Conservation (phyloP, 2,329 filamentous ascomycete species). For the Botrytis sinoallii region DNA sequence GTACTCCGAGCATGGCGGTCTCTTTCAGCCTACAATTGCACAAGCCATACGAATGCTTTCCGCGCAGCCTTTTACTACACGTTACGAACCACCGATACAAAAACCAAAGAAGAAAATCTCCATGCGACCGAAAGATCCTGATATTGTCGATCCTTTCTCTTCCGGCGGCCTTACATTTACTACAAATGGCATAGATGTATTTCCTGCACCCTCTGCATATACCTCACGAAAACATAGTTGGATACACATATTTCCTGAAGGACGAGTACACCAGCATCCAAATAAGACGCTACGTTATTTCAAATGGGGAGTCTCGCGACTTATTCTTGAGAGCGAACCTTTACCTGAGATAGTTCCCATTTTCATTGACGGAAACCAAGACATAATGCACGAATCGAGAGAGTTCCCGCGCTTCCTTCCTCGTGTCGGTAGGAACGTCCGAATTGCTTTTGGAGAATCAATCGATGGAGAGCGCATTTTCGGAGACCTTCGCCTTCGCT, state of each 20-base stretch:
- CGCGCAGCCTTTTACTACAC: conserved; percentile 46
- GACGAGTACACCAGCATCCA: conserved; percentile 84
- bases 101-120: conserved; percentile 11
- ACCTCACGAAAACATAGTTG: conserved; percentile 69
- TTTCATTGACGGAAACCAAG: conserved; percentile 87
- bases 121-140: conserved; percentile 26
- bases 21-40: conserved; percentile 85
- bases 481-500: conserved; percentile 70
- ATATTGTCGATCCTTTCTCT: conserved; percentile 54
- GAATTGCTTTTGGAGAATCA: conserved; percentile 74
- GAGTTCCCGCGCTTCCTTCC: conserved; percentile 78
- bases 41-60: conserved; percentile 84
- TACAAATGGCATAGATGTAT: conserved; percentile 63
- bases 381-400: conserved; percentile 83
- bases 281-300: conserved; percentile 85
- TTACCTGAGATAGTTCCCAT: conserved; percentile 88
- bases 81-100: conserved; percentile 17
- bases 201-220: conserved; percentile 70
- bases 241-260: conserved; percentile 96
- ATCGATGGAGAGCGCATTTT: conserved; percentile 73
- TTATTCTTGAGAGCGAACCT: conserved; percentile 86
- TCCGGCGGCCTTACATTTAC: conserved; percentile 52
- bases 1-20: conserved; percentile 72
- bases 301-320: conserved; percentile 91
- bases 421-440: conserved; percentile 66